phyloP scores from a whole-genome alignment of 805 yeast genomes.

The Wickerhamiella spandovensis region DNA sequence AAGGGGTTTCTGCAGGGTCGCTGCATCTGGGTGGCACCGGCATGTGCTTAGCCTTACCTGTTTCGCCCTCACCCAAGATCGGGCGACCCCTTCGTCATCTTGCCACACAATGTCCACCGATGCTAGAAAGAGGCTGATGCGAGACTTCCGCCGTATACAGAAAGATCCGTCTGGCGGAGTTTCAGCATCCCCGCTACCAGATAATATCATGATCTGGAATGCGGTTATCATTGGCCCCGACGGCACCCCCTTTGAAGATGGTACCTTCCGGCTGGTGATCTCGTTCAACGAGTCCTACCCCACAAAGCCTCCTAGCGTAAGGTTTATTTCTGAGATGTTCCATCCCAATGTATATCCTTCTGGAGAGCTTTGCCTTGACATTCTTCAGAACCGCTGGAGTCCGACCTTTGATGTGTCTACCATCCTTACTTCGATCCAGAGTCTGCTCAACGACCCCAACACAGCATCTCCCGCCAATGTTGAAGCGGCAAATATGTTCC shows the following conservation, averaged over 20 bases:
- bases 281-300: constrained; percentile 97
- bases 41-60: neutral
- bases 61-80: too few species aligned
- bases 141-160: constrained; percentile 96
- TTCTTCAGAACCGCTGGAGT: constrained; percentile 93
- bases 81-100: neutral
- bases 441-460: constrained; percentile 84
- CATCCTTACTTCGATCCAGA: constrained; percentile 80
- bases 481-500: constrained; percentile 90
- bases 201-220: constrained; percentile 95
- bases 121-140: constrained; percentile 97
- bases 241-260: constrained; percentile 96
- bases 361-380: constrained; percentile 92
- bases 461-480: constrained; percentile 95
- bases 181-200: constrained; percentile 92
- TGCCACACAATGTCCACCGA: constrained; percentile 71
- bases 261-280: constrained; percentile 74
- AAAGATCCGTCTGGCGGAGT: constrained; percentile 98
- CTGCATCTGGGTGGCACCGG: too few species aligned
- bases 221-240: constrained; percentile 97
- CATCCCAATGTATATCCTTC: constrained; percentile 95
- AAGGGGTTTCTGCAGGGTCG: too few species aligned
- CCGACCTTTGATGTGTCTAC: constrained; percentile 97
- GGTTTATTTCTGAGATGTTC: constrained; percentile 87
- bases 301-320: constrained; percentile 88